Conservation (phyloP, 2,329 filamentous ascomycete genomes). For the Colletotrichum paranaense region DNA sequence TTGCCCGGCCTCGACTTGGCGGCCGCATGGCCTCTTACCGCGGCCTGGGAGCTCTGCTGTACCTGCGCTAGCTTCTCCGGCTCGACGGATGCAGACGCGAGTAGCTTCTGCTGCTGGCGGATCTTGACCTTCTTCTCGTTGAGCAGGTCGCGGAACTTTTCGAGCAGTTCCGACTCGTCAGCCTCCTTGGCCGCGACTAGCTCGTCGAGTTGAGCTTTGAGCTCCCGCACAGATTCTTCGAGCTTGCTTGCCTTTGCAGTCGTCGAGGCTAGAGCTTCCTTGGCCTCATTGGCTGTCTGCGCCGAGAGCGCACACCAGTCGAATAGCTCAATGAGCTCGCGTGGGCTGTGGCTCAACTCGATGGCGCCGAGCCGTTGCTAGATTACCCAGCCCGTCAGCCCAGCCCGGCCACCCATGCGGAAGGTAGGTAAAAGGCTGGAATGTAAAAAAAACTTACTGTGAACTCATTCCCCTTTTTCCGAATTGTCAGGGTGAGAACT, state of each 20-base stretch:
- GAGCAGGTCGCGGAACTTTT: constrained; percentile 76
- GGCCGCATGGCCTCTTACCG: constrained; percentile 40
- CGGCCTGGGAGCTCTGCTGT: constrained; percentile 41
- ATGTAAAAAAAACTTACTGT: constrained; percentile 61
- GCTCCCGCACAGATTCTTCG: constrained; percentile 65
- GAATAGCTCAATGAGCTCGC: constrained; percentile 72
- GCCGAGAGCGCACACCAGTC: constrained; percentile 76
- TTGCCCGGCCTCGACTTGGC: constrained; percentile 59
- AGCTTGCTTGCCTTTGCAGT: constrained; percentile 58
- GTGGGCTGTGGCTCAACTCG: constrained; percentile 63
- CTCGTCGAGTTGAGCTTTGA: constrained; percentile 74
- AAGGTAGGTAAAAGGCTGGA: constrained; percentile 21
- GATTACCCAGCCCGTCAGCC: constrained; percentile 19
- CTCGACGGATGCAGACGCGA: constrained; percentile 60
- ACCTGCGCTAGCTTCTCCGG: constrained; percentile 38
- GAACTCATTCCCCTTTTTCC: constrained; percentile 75
- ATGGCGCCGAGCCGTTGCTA: constrained; percentile 79
- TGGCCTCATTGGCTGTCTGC: constrained; percentile 57
- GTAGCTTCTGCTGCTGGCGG: constrained; percentile 74
- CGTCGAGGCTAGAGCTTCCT: constrained; percentile 54
- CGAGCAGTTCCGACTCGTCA: constrained; percentile 73
- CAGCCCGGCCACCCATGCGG: not conserved
- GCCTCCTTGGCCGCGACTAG: constrained; percentile 73
- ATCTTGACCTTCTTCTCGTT: constrained; percentile 88
- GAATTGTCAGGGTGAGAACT: constrained; percentile 70